Percentiles rank a stretch among this genome's conserved stretches.
Evolutionary conservation across 1,284 basidiomycete genomes (phyloP).

Genomic region (Hypsizygus ulmarius): DNA sequence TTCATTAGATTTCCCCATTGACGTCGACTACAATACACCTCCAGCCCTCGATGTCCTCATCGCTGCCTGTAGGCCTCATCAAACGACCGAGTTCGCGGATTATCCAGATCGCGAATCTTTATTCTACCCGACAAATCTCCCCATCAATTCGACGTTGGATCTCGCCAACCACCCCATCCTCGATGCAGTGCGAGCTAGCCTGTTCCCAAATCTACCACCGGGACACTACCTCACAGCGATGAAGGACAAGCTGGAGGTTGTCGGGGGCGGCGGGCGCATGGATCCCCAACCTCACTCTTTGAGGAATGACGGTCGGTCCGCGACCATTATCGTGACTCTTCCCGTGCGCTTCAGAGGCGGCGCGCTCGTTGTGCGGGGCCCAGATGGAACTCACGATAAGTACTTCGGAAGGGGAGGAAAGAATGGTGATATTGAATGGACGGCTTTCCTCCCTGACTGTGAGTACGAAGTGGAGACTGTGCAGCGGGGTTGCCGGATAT

Average conservation of each 20-base stretch:
- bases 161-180: slow-evolving; percentile 77
- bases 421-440: slow-evolving; percentile 69
- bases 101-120: slow-evolving; percentile 62
- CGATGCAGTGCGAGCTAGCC: slow-evolving; percentile 63
- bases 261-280: slow-evolving; percentile 59
- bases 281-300: slow-evolving; percentile 49
- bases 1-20: slow-evolving; percentile 77
- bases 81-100: slow-evolving; percentile 50
- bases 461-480: slow-evolving; percentile 71
- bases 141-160: slow-evolving; percentile 72
- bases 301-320: slow-evolving; percentile 63
- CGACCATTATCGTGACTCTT: slow-evolving; percentile 69
- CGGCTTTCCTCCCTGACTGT: slow-evolving; percentile 69
- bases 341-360: slow-evolving; percentile 74
- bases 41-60: slow-evolving; percentile 79
- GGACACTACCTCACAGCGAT: slow-evolving; percentile 69
- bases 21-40: slow-evolving; percentile 69
- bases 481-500: slow-evolving; percentile 64
- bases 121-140: slow-evolving; percentile 70
- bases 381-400: slow-evolving; percentile 58
- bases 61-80: slow-evolving; percentile 67
- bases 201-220: slow-evolving; percentile 65
- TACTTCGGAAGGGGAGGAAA: slow-evolving; percentile 62
- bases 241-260: slow-evolving; percentile 67
- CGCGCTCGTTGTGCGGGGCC: slow-evolving; percentile 53